Percentiles rank a stretch among this genome's conserved stretches.
Evolutionary conservation across 331 rosid species (phyloP).

Genomic region (Saraca asoca): DNA sequence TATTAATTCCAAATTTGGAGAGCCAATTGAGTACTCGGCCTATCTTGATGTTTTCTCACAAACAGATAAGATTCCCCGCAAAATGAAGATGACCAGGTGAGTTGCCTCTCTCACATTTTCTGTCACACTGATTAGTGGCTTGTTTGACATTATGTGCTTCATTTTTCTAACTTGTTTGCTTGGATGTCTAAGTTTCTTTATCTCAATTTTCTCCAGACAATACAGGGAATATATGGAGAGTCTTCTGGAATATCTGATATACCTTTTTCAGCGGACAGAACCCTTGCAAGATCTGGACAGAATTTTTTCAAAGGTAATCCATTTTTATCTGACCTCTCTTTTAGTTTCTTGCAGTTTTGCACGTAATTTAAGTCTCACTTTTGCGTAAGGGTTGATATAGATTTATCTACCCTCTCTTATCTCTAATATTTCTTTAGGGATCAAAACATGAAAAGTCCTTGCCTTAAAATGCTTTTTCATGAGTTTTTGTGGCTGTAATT

Average conservation of each 20-base stretch:
- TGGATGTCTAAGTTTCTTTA: constrained; percentile 23
- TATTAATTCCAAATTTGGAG: constrained; percentile 94
- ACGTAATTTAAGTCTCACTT: constrained; percentile 19
- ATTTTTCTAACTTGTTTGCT: constrained; percentile 3
- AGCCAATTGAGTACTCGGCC: constrained; percentile 86
- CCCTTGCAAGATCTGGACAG: constrained; percentile 95
- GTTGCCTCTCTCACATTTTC: constrained; percentile 6
- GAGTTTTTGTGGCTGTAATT: background rate
- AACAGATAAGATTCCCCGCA: constrained; percentile 70
- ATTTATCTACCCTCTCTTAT: background rate
- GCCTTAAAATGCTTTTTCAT: background rate
- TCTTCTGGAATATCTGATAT: constrained; percentile 69
- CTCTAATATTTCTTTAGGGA: background rate
- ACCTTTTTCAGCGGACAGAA: constrained; percentile 88
- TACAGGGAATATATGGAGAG: constrained; percentile 76
- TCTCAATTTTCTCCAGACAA: constrained; percentile 57
- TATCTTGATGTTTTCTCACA: constrained; percentile 78
- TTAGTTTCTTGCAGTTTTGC: background rate
- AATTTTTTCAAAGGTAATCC: constrained; percentile 74
- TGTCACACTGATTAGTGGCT: background rate
- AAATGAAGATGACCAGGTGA: constrained; percentile 69
- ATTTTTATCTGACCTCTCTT: constrained; percentile 5
- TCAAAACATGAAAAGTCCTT: background rate
- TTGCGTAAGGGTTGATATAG: background rate
- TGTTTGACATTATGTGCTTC: constrained; percentile 24